Conservation (phyloP, 495 filamentous ascomycete genomes). For the Aspergillus conjunctus region DNA sequence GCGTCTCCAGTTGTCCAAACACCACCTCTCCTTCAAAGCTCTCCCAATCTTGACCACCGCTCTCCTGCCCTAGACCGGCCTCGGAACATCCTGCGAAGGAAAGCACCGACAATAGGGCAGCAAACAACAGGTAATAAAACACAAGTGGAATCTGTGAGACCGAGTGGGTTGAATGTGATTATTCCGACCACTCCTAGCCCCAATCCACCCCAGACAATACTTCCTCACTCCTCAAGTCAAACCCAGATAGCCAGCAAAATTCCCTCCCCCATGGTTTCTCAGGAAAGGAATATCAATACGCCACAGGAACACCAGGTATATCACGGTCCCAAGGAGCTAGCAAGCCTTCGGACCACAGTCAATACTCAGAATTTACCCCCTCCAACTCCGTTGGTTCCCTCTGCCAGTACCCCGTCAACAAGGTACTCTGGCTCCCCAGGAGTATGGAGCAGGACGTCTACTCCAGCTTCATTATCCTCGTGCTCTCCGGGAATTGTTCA, state of each 20-base stretch:
- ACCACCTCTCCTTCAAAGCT: slow-evolving; percentile 16
- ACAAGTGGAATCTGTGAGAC: slow-evolving; percentile 9
- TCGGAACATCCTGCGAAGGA: slow-evolving; percentile 49
- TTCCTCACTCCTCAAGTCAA: slow-evolving; percentile 9
- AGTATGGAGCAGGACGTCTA: slow-evolving; percentile 84
- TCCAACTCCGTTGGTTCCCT: slow-evolving; percentile 65
- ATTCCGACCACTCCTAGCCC: slow-evolving; percentile 33
- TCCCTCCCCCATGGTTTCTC: slow-evolving; percentile 15
- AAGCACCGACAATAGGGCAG: slow-evolving; percentile 45
- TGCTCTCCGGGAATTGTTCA: slow-evolving; percentile 81
- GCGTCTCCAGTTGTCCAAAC: slow-evolving; percentile 25
- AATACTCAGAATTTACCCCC: slow-evolving; percentile 63
- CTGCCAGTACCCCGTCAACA: slow-evolving; percentile 87
- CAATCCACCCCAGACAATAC: slow-evolving; percentile 16
- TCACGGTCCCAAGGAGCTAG: slow-evolving; percentile 44
- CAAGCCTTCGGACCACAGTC: slow-evolving; percentile 47
- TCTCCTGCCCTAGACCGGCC: slow-evolving; percentile 29
- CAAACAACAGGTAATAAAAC: slow-evolving; percentile 30
- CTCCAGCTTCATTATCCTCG: slow-evolving; percentile 95
- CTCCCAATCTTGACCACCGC: slow-evolving; percentile 18
- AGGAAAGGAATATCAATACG: slow-evolving; percentile 21
- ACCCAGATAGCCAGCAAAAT: slow-evolving; percentile 8
- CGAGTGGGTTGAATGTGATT: slow-evolving; percentile 40
- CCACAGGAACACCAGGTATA: slow-evolving; percentile 24
- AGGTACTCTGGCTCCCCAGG: slow-evolving; percentile 91